phyloP scores from a whole-genome alignment of 1,284 basidiomycete genomes.

The Inonotus hispidus region DNA sequence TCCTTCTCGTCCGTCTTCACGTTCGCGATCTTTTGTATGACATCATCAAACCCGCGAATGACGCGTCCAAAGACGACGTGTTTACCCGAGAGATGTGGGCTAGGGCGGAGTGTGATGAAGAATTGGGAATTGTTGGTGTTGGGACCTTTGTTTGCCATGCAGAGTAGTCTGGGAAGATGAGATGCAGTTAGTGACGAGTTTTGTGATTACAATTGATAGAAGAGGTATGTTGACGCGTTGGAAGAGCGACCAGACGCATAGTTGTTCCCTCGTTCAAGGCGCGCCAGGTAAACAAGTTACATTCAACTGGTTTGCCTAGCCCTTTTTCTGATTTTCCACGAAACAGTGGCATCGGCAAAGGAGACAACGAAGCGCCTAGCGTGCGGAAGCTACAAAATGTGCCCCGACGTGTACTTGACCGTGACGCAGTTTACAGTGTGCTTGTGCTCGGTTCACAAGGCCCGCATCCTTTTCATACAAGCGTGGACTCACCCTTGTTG shows the following conservation, averaged over 20 bases:
- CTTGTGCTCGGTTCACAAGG: background rate
- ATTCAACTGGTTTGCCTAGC: no score
- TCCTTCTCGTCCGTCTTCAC: constrained; percentile 64
- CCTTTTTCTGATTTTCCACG: no score
- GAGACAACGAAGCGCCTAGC: no score
- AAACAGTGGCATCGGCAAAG: no score
- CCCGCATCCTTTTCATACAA: background rate
- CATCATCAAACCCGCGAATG: constrained; percentile 56
- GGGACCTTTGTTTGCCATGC: constrained; percentile 82
- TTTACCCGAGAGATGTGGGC: constrained; percentile 72
- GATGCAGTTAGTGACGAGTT: background rate
- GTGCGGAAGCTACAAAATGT: no score
- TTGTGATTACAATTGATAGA: background rate
- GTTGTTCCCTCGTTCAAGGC: no score
- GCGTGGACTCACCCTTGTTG: constrained; percentile 42
- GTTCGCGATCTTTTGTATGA: constrained; percentile 45
- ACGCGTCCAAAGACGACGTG: constrained; percentile 76
- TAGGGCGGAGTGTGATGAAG: constrained; percentile 72
- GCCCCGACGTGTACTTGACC: background rate
- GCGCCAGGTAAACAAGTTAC: no score
- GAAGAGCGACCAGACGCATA: background rate
- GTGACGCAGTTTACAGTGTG: background rate
- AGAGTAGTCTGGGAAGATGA: constrained; percentile 46
- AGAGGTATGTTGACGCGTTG: background rate
- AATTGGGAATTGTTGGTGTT: constrained; percentile 81